Conservation (phyloP, 192 early-diverging fungal species). For the Linnemannia hyalina region DNA sequence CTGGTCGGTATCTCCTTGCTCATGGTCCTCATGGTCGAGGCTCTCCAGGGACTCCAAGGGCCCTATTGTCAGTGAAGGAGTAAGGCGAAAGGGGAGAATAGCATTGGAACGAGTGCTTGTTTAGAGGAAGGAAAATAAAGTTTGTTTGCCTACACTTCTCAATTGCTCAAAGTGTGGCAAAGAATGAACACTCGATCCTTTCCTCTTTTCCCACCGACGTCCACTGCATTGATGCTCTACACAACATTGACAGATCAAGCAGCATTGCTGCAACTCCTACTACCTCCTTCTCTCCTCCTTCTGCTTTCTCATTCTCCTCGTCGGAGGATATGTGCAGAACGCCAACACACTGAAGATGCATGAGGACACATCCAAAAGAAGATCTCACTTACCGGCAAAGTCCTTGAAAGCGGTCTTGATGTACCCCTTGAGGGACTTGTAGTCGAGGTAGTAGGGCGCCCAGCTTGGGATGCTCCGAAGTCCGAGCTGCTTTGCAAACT, state of each 20-base stretch:
- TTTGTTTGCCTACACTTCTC: neutral
- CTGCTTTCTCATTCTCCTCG: neutral
- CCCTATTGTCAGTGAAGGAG: neutral
- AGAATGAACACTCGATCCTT: neutral
- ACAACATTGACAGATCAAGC: neutral
- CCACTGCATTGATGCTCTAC: too few relatives aligned
- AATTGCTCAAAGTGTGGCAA: neutral
- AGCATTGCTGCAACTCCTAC: neutral
- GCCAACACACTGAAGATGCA: neutral
- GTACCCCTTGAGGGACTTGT: constrained; percentile 63
- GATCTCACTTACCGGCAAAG: constrained; percentile 22
- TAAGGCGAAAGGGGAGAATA: neutral
- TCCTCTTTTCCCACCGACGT: too few relatives aligned
- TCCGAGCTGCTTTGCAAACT: constrained; percentile 71
- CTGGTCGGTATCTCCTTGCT: constrained; percentile 8
- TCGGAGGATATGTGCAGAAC: neutral
- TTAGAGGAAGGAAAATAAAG: neutral
- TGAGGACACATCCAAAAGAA: neutral
- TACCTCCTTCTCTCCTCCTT: neutral
- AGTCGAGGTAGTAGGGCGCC: constrained; percentile 67
- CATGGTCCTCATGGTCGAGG: constrained; percentile 32
- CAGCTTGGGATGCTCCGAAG: constrained; percentile 65
- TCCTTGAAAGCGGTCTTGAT: constrained; percentile 57
- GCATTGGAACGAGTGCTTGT: neutral
- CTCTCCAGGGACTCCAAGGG: constrained; percentile 40